Percentiles rank a stretch among this genome's conserved stretches.
These are phyloP conservation scores for Candida smagusa DNA, from an alignment of 1,139 yeast genomes.

Conservation along the genomic window DNA sequence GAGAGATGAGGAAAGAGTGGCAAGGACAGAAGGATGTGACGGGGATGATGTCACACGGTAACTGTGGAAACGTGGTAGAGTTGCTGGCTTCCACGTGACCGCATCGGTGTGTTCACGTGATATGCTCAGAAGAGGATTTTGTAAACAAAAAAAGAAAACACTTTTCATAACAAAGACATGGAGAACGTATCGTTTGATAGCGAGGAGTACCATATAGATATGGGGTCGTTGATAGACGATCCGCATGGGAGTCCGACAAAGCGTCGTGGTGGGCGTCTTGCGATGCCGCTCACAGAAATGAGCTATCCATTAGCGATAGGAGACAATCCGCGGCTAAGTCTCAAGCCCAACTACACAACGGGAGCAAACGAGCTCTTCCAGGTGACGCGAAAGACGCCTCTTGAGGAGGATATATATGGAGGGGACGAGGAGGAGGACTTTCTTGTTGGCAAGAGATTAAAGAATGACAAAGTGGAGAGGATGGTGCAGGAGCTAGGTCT, in stretches of 20 bases:
- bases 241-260: slow-evolving; percentile 1
- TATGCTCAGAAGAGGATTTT: slow-evolving; percentile 13
- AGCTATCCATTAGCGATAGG: slow-evolving; percentile 3
- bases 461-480: slow-evolving; percentile 37
- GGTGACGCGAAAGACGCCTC: slow-evolving; percentile 28
- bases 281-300: slow-evolving; percentile 4
- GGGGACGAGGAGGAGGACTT: slow-evolving; percentile 15
- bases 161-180: background rate
- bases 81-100: no score
- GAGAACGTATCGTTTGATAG: slow-evolving; percentile 3
- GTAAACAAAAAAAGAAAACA: slow-evolving; percentile 3
- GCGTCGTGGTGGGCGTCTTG: background rate
- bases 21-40: no score
- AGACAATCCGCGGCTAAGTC: slow-evolving; percentile 4
- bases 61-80: no score
- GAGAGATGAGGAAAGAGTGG: no score
- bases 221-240: slow-evolving; percentile 17
- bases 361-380: slow-evolving; percentile 37
- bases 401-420: slow-evolving; percentile 1
- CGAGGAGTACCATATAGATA: slow-evolving; percentile 23
- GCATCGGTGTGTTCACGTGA: no score
- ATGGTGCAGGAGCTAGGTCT: slow-evolving; percentile 26
- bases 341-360: slow-evolving; percentile 7
- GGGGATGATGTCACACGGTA: no score
- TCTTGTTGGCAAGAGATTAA: slow-evolving; percentile 20